Evolutionary conservation across 805 yeast genomes (phyloP).

Genomic region (Saccharomycopsis fodiens): DNA sequence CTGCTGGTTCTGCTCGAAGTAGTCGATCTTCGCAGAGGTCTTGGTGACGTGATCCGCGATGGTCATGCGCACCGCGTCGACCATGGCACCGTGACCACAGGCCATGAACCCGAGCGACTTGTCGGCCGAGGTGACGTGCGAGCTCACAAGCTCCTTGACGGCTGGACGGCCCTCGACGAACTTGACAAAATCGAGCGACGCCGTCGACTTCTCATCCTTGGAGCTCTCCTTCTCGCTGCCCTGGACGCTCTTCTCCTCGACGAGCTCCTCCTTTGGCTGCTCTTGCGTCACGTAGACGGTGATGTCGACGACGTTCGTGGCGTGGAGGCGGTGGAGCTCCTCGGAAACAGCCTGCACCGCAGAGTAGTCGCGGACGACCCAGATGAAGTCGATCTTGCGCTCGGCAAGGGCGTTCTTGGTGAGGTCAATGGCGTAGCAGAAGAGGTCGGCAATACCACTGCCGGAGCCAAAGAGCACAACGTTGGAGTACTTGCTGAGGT

Average conservation of each 20-base stretch:
- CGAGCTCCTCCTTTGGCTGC: background rate
- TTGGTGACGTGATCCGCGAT: background rate
- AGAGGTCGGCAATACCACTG: slow-evolving; percentile 47
- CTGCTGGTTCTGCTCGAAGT: slow-evolving; percentile 10
- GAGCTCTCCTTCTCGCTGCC: slow-evolving; percentile 20
- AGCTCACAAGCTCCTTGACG: slow-evolving; percentile 28
- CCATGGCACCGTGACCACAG: slow-evolving; percentile 43
- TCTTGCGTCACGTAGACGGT: slow-evolving; percentile 25
- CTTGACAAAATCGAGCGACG: slow-evolving; percentile 25
- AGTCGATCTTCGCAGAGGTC: slow-evolving; percentile 7
- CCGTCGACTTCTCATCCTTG: slow-evolving; percentile 20
- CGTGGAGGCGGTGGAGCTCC: slow-evolving; percentile 29
- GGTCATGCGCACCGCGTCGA: slow-evolving; percentile 24
- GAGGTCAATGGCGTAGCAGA: slow-evolving; percentile 32
- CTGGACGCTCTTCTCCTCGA: background rate
- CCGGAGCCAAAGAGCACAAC: slow-evolving; percentile 44
- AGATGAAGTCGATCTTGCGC: slow-evolving; percentile 31
- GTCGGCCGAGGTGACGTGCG: slow-evolving; percentile 31
- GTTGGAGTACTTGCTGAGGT: slow-evolving; percentile 32
- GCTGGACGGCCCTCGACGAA: slow-evolving; percentile 40
- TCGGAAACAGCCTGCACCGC: slow-evolving; percentile 41
- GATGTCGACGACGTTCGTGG: slow-evolving; percentile 26
- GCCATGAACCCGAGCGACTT: slow-evolving; percentile 40
- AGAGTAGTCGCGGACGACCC: slow-evolving; percentile 40
- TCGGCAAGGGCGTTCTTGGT: slow-evolving; percentile 21